Base-by-base conservation (phyloP, 768 basidiomycete genomes). In the Amanita exitialis region DNA sequence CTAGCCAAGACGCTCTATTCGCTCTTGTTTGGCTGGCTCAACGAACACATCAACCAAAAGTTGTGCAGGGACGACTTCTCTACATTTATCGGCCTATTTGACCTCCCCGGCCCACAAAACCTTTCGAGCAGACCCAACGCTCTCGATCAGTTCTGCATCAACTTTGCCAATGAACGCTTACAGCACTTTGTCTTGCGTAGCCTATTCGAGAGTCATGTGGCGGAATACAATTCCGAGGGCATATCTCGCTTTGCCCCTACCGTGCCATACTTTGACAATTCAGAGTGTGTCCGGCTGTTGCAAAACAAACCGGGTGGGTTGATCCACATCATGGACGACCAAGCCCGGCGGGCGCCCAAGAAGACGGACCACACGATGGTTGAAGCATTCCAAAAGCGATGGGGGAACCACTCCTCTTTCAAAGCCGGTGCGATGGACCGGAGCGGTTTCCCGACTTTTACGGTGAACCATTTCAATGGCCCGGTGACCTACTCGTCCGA, bases 321-420 rank as follows among this genome's bases (percentile, higher is more conserved):
- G 28, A 82, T 97, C 48, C 91, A 95, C 60, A 97, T 98, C 65
- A 90, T 97, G 86, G 94, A 98, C 61, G 95, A 98, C 62, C 93
- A 96, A 65, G 88, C 93, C 1, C 77, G 86, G 10, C 76, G 88
- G 35, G 77, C 79, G 51, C 84, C 81, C 53, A 94, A 92, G 69
- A 93, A 94, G 79, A 94, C 85, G 2, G 91, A 95, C 59, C 78
- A 85, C 49, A 90, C 86, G 0, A 96, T 98, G 91, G 80, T 94
- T 7, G 92, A 96, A 59, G 90, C 94, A 0, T 91, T 97, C 62
- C 73, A 78, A 43, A 98, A 97, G 66, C 79, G 95, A 1, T 97
- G 93, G 90, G 89, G 83, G 5, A 95, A 90, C 58, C 94, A 98
- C 61, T 77, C 86, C 0, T 86, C 85, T 0, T 97, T 97, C 81